A percentile compares a stretch with the other conserved stretches of the same genome.
Evolutionary conservation across 495 filamentous ascomycete genomes (phyloP).

Genomic region (Xylaria palmicola): DNA sequence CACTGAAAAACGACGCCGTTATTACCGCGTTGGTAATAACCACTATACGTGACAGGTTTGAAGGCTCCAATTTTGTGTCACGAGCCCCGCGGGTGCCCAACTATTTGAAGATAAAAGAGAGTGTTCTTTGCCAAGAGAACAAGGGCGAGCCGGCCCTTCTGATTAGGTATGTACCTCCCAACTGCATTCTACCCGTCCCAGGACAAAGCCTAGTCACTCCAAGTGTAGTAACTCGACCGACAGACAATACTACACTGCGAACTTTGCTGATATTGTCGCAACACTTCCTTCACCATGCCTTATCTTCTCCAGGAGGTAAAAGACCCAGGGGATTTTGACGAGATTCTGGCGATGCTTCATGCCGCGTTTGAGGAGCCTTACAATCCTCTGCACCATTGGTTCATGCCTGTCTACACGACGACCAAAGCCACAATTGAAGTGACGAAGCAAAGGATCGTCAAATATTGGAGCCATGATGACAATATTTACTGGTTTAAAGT

Average conservation of each 20-base stretch:
- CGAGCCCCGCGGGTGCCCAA: too few relatives aligned
- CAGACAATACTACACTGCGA: not conserved
- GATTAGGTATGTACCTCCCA: not conserved
- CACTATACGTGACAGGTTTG: too few relatives aligned
- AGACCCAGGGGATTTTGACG: conserved; percentile 9
- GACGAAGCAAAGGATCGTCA: conserved; percentile 9
- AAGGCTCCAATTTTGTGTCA: too few relatives aligned
- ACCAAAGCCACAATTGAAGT: conserved; percentile 8
- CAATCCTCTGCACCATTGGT: conserved; percentile 13
- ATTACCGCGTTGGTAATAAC: too few relatives aligned
- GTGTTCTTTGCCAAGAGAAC: not conserved
- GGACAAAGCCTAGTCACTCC: not conserved
- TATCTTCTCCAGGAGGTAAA: conserved; percentile 12
- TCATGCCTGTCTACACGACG: conserved; percentile 17
- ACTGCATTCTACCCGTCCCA: not conserved
- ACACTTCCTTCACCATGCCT: conserved; percentile 3
- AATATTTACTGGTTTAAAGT: conserved; percentile 35
- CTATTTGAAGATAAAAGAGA: not conserved
- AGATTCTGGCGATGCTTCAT: conserved; percentile 13
- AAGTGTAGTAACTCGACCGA: not conserved
- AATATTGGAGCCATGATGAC: conserved; percentile 22
- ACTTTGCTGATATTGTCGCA: not conserved
- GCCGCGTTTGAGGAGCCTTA: conserved; percentile 13
- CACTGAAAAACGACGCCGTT: too few relatives aligned
- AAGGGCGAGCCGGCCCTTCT: not conserved